Conservation (phyloP, 2,329 filamentous ascomycete genomes). For the Lasiodiplodia citricola region DNA sequence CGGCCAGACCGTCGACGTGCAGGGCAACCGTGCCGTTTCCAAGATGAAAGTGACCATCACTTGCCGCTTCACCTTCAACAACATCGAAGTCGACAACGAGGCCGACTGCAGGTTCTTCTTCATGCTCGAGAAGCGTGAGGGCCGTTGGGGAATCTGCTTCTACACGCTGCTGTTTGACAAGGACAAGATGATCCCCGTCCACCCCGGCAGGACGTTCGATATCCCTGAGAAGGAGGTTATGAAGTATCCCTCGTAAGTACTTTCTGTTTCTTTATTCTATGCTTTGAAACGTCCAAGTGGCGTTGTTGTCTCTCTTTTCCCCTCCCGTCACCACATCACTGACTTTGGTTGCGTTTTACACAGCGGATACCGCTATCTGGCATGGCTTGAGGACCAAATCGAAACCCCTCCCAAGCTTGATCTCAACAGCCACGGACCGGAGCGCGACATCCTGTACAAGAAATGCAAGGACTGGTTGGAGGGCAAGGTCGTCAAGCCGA, state of each 20-base stretch:
- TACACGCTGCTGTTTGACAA: slow-evolving; percentile 43
- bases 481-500: slow-evolving; percentile 26
- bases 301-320: not conserved
- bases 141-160: slow-evolving; percentile 28
- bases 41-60: slow-evolving; percentile 32
- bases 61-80: slow-evolving; percentile 30
- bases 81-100: slow-evolving; percentile 31
- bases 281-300: not conserved
- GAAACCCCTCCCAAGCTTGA: slow-evolving; percentile 27
- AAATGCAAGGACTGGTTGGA: slow-evolving; percentile 30
- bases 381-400: slow-evolving; percentile 28
- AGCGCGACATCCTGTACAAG: slow-evolving; percentile 28
- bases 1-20: slow-evolving; percentile 29
- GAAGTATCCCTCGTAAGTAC: slow-evolving; percentile 27
- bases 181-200: slow-evolving; percentile 36
- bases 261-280: no score
- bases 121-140: slow-evolving; percentile 27
- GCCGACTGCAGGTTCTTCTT: slow-evolving; percentile 31
- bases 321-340: not conserved
- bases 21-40: slow-evolving; percentile 27
- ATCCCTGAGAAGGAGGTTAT: slow-evolving; percentile 28
- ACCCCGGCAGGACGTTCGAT: slow-evolving; percentile 27
- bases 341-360: not conserved
- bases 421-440: slow-evolving; percentile 28
- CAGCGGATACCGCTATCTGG: slow-evolving; percentile 29